Base-by-base conservation (phyloP, 176 grass and related monocot genomes). In the Rhynchospora tenuis region DNA sequence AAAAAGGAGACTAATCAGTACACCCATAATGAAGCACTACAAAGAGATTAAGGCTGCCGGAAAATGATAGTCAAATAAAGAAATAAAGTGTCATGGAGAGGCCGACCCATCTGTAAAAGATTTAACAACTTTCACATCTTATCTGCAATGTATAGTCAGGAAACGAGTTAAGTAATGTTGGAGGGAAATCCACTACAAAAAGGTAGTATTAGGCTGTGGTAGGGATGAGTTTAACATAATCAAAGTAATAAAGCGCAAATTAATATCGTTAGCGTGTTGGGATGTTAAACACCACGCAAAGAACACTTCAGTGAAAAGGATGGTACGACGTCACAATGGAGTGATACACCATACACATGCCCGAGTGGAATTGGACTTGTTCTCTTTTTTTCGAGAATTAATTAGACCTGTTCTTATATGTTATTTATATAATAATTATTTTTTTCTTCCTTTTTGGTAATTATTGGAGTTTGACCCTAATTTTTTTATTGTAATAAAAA, bases 151-250 rank as follows among this genome's bases (percentile, higher is more conserved):
- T 19, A 47, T 43, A 81, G 55, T 20, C 4, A 81, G 43, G 33
- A 43, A 61, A 44, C 38, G 14, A 44, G 59, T 23, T 45, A 20
- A 63, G 29, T 59, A 45, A 11, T 26, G 58, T 55, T 27, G 56
- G 79, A 64, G 51, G 23, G 20, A 81, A 45, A 47, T 81, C 79
- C 79, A 81, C 79, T 81, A 81, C 63, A 64, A 47, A 81, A 62
- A 81, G 55, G 63, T 81, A 26, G 52, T 23, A 61, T 81, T 59
- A 61, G 56, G 58, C 31, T 61, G 31, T 2, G 33, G 13, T 63
- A 56, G 74, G 42, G 11, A 62, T 60, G 60, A 17, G 57, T 63
- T 64, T 81, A 60, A 38, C n/a, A 20, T 15, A 55, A 79, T 57
- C 10, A 61, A 81, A 81, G 58, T 62, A 48, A 48, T 59, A 42